Evolutionary conservation across 2,329 filamentous ascomycete genomes (phyloP).

Genomic region (Lecanicillium sp.): DNA sequence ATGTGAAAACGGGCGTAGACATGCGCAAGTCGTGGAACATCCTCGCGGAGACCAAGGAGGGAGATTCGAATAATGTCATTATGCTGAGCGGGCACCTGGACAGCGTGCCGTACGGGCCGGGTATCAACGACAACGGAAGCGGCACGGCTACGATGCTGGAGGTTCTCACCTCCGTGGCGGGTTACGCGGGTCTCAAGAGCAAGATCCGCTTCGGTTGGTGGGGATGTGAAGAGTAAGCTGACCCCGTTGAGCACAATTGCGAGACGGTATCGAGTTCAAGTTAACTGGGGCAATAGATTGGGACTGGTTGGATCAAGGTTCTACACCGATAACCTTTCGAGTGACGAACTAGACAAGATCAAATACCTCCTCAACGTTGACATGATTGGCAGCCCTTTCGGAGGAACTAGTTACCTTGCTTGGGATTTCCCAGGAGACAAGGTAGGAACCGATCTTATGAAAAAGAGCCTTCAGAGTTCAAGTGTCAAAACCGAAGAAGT

Average conservation of each 20-base stretch:
- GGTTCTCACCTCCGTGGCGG: slow-evolving; percentile 31
- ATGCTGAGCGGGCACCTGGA: slow-evolving; percentile 38
- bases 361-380: too few relatives aligned
- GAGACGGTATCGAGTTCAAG: not conserved
- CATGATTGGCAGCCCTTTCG: too few relatives aligned
- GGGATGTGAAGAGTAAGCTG: slow-evolving; percentile 35
- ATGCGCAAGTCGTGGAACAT: slow-evolving; percentile 34
- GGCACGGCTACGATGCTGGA: slow-evolving; percentile 34
- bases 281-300: too few relatives aligned
- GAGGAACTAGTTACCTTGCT: too few relatives aligned
- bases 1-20: slow-evolving; percentile 33
- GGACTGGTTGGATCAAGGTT: too few relatives aligned
- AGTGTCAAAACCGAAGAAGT: too few relatives aligned
- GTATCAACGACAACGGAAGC: slow-evolving; percentile 37
- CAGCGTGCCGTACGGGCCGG: slow-evolving; percentile 33
- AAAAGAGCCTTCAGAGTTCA: too few relatives aligned
- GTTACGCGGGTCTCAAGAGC: slow-evolving; percentile 35
- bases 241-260: not conserved
- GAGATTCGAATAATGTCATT: slow-evolving; percentile 36
- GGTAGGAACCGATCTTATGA: too few relatives aligned
- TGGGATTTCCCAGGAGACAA: too few relatives aligned
- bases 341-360: too few relatives aligned
- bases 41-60: slow-evolving; percentile 37
- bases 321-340: too few relatives aligned
- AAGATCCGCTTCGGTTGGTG: slow-evolving; percentile 40